Conservation (phyloP, 306 rosid species). For the Bauhinia variegata region DNA sequence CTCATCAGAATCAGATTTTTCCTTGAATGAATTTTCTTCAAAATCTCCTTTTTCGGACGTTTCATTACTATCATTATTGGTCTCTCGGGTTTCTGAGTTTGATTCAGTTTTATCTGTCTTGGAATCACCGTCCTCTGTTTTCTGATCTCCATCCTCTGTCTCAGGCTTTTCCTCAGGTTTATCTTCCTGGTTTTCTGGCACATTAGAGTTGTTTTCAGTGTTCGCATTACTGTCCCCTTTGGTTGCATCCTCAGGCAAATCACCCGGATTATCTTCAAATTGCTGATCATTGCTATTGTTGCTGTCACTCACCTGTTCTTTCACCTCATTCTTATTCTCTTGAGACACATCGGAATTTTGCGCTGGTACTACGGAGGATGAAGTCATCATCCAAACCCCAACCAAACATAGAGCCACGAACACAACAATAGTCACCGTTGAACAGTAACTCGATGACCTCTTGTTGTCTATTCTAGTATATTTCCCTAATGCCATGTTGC, state of each 20-base stretch:
- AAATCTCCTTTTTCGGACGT: conserved; percentile 24
- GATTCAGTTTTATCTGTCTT: conserved; percentile 54
- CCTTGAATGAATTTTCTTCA: conserved; percentile 32
- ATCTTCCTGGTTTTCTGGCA: conserved; percentile 35
- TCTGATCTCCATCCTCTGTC: conserved; percentile 47
- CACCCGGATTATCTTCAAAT: conserved; percentile 76
- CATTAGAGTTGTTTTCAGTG: conserved; percentile 37
- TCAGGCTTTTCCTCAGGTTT: conserved; percentile 44
- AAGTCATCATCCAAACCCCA: conserved; percentile 95
- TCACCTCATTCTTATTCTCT: conserved; percentile 59
- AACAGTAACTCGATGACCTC: conserved; percentile 74
- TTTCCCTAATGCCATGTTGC: conserved; percentile 71
- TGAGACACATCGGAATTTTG: conserved; percentile 66
- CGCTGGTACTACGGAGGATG: conserved; percentile 77
- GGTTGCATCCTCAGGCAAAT: conserved; percentile 73
- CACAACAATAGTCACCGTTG: conserved; percentile 79
- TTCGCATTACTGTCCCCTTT: conserved; percentile 53
- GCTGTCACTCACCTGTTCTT: conserved; percentile 49
- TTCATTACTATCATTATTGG: conserved; percentile 39
- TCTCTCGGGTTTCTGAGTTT: conserved; percentile 40
- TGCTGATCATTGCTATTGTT: conserved; percentile 50
- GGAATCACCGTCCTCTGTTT: conserved; percentile 46
- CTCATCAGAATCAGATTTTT: conserved; percentile 41
- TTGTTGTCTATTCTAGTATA: conserved; percentile 73
- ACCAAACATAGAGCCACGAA: conserved; percentile 88